A percentile compares a stretch with the other conserved stretches of the same genome.
phyloP scores from a whole-genome alignment of 345 rosid species.

The Fremontodendron californicum region DNA sequence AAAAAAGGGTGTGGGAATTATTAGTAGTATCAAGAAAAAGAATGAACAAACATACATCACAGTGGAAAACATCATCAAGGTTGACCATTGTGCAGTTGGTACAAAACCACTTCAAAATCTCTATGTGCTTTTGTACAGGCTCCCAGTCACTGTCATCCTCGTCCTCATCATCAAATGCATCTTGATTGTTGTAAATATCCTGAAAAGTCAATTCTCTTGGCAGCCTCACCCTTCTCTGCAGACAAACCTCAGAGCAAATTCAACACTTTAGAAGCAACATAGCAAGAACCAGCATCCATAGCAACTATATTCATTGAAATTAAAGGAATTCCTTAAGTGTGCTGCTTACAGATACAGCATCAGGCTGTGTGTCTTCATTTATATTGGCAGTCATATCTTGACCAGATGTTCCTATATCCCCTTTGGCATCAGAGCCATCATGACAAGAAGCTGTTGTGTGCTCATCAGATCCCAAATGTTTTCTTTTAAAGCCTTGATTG shows the following conservation, averaged over 20 bases:
- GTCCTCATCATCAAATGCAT: conserved; percentile 54
- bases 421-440: conserved; percentile 28
- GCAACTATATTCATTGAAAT: conserved; percentile 3
- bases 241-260: neutral
- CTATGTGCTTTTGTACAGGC: conserved; percentile 54
- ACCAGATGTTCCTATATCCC: conserved; percentile 11
- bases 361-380: conserved; percentile 20
- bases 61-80: conserved; percentile 54
- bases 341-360: conserved; percentile 40
- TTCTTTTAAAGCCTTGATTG: conserved; percentile 36
- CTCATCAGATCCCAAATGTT: conserved; percentile 34
- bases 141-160: conserved; percentile 97
- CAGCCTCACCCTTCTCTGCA: conserved; percentile 46
- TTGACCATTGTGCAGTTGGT: conserved; percentile 89
- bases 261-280: neutral
- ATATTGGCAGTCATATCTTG: conserved; percentile 25
- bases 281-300: neutral
- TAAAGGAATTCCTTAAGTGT: neutral
- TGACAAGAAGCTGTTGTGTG: conserved; percentile 23
- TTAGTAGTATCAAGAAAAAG: neutral
- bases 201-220: conserved; percentile 65
- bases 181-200: conserved; percentile 56
- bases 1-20: neutral
- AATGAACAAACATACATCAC: conserved; percentile 54
- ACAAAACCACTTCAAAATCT: conserved; percentile 78